phyloP scores from a whole-genome alignment of 345 rosid species.

The Mallotus nudiflorus region DNA sequence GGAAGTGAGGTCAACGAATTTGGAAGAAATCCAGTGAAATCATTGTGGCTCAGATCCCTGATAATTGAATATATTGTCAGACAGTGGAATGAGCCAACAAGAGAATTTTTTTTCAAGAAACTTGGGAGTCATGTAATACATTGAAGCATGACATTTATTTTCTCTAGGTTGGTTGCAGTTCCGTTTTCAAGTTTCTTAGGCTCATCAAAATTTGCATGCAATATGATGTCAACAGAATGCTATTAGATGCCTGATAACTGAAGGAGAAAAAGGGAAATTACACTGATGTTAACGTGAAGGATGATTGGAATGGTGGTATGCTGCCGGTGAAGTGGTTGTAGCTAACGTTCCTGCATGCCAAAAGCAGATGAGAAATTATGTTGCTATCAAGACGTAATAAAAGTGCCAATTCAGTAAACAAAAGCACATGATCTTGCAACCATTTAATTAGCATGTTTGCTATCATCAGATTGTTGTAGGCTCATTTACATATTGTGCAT shows the following conservation, averaged over 20 bases:
- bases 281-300: constrained; percentile 52
- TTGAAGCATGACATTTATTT: neutral
- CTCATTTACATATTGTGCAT: too few species aligned
- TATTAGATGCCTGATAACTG: neutral
- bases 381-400: too few species aligned
- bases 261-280: constrained; percentile 32
- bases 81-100: too few species aligned
- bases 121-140: neutral
- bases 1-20: constrained; percentile 36
- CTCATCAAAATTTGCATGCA: constrained; percentile 7
- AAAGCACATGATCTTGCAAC: too few species aligned
- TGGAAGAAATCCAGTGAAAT: constrained; percentile 40
- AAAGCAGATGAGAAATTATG: neutral
- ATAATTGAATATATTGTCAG: constrained; percentile 14
- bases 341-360: constrained; percentile 50
- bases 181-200: neutral
- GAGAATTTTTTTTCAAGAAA: neutral
- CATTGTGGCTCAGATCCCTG: constrained; percentile 61
- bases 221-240: neutral
- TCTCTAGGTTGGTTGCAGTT: neutral
- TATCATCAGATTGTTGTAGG: too few species aligned
- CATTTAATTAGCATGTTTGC: too few species aligned
- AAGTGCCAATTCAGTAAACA: too few species aligned
- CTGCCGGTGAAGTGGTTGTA: constrained; percentile 43
- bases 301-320: constrained; percentile 42